phyloP scores from a whole-genome alignment of 495 filamentous ascomycete genomes.

The Tuber microsphaerosporum region DNA sequence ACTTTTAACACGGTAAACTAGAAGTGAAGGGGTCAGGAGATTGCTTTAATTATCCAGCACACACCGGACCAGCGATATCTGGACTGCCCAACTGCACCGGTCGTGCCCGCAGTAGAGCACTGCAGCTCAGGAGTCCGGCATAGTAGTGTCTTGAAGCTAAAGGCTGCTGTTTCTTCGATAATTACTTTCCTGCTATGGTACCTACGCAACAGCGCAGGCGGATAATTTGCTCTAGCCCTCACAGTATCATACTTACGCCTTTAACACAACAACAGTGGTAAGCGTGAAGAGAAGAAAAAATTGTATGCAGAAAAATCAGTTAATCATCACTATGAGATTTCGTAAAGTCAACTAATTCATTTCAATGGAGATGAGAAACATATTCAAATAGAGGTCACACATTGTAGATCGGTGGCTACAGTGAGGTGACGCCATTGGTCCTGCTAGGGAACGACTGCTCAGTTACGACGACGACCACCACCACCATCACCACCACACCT shows the following conservation, averaged over 20 bases:
- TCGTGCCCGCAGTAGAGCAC: neutral
- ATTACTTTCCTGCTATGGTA: neutral
- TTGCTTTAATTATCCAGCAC: neutral
- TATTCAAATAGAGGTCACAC: neutral
- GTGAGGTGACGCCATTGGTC: neutral
- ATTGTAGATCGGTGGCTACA: neutral
- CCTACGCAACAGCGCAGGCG: neutral
- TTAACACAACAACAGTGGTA: neutral
- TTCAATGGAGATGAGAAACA: neutral
- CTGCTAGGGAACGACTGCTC: neutral
- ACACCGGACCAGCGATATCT: neutral
- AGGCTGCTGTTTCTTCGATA: neutral
- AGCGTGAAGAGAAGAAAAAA: neutral
- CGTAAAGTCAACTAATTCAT: neutral
- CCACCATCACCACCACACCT: neutral
- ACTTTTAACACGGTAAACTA: neutral
- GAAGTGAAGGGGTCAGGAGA: neutral
- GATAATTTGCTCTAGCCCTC: neutral
- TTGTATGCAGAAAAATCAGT: neutral
- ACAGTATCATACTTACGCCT: neutral
- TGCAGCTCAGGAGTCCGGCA: neutral
- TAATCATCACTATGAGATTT: conserved; percentile 1
- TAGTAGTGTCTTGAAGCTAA: neutral
- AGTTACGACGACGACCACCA: neutral
- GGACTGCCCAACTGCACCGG: neutral